Evolutionary conservation across 208 protist genomes (phyloP), one percentile per base, ranked within the genome.

Genomic region (Crithidia sp.): DNA sequence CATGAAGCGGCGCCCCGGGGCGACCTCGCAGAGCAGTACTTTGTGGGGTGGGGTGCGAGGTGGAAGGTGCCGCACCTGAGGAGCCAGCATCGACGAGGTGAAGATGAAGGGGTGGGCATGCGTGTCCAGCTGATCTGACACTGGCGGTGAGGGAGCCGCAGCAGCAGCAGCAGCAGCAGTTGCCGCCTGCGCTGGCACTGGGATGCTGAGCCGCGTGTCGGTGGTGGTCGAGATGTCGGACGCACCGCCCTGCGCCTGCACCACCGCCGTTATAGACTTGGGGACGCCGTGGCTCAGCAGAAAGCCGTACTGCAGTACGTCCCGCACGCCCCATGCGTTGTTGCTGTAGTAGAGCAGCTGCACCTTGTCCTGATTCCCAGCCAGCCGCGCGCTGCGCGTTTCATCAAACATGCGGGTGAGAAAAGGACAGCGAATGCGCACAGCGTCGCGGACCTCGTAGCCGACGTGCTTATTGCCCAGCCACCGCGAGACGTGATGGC

Each of bases 261-360:
- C 44, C 54, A 59, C 61, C 17, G 74, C 43, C 37, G 57, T 58
- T 28, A 63, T 53, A 6, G 69, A 71, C 17, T 12, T 47, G 2
- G 80, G 80, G 2, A 81, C 56, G 43, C 36, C 77, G 13, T 69
- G 49, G 16, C 55, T 57, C 10, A 86, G 44, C 71, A 85, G 39
- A 67, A 94, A 94, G 47, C 89, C 89, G 41, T 71, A 82, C 74
- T 82, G 74, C 64, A 94, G 37, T 16, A 87, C 86, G 4, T 90
- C 81, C 0, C 68, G 60, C 41, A 72, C 71, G 36, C 60, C 45
- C 79, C 84, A 87, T 16, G 81, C 81, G 59, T 94, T 94, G 75
- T 91, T 92, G 49, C 80, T 89, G 78, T 94, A 94, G 74, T 84
- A 94, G 41, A 94, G 83, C n/a, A 94, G 73, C 64, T 85, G 73